Evolutionary conservation across 345 rosid species (phyloP).

Genomic region (Pistacia atlantica): DNA sequence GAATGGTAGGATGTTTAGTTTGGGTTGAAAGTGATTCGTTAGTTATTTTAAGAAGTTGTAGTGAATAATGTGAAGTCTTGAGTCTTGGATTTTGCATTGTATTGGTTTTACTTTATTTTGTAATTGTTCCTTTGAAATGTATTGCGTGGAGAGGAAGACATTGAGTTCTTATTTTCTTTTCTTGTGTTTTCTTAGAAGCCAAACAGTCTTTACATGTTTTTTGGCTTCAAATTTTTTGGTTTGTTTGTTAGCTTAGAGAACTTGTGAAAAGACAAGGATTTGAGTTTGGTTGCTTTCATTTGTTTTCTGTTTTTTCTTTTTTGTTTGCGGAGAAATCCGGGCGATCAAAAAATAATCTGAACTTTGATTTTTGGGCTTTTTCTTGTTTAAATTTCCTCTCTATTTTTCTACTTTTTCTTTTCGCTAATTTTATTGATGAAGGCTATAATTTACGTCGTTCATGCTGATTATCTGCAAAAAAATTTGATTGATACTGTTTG

Average conservation of each 20-base stretch:
- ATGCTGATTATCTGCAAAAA: neutral
- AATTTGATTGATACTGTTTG: neutral
- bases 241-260: conserved; percentile 24
- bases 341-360: neutral
- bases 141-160: neutral
- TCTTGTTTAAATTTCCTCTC: neutral
- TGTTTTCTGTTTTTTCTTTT: conserved; percentile 17
- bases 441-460: neutral
- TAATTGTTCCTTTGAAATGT: neutral
- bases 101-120: neutral
- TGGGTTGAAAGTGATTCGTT: neutral
- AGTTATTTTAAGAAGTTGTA: neutral
- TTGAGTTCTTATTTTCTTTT: conserved; percentile 1
- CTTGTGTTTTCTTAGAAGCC: conserved; percentile 22
- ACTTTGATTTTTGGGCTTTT: neutral
- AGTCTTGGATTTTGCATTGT: conserved; percentile 1
- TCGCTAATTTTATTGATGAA: neutral
- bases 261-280: conserved; percentile 18
- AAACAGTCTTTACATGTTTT: conserved; percentile 9
- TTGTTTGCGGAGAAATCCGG: conserved; percentile 33
- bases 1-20: neutral
- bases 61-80: conserved; percentile 4
- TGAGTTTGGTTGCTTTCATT: conserved; percentile 14
- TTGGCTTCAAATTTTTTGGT: conserved; percentile 7
- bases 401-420: neutral